phyloP scores from a whole-genome alignment of 768 basidiomycete genomes.

The Lactarius evosmus region DNA sequence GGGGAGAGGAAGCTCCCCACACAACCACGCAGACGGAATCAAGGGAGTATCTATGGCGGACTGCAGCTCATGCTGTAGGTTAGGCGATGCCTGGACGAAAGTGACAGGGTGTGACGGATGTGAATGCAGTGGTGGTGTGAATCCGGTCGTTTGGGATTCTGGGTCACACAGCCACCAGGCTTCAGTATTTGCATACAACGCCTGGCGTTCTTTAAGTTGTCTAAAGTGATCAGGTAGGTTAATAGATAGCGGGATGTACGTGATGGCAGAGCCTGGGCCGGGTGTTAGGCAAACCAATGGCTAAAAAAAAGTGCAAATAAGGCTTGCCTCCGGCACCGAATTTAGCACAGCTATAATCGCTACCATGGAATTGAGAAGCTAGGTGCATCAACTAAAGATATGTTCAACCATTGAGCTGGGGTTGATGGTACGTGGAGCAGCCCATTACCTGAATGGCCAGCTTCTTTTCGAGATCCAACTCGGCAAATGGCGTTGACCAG shows the following conservation, averaged over 20 bases:
- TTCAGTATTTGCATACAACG: conserved; percentile 22
- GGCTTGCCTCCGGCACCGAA: conserved; percentile 26
- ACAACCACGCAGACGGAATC: conserved; percentile 18
- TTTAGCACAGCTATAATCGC: conserved; percentile 28
- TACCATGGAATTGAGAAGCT: conserved; percentile 29
- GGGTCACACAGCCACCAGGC: conserved; percentile 28
- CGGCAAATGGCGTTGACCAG: conserved; percentile 10
- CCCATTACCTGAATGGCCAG: conserved; percentile 25
- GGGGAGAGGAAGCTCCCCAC: conserved; percentile 20
- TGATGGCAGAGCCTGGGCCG: conserved; percentile 24
- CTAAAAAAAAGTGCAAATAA: background rate
- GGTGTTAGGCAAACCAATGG: background rate
- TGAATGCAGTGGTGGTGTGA: background rate
- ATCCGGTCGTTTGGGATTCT: conserved; percentile 4
- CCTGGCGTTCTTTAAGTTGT: conserved; percentile 26
- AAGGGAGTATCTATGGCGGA: conserved; percentile 31
- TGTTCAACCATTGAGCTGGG: background rate
- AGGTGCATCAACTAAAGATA: conserved; percentile 26
- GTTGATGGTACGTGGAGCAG: background rate
- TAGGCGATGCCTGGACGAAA: conserved; percentile 13
- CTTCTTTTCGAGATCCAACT: conserved; percentile 26
- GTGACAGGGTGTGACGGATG: conserved; percentile 12
- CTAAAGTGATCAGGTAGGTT: conserved; percentile 27
- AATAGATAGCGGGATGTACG: conserved; percentile 28
- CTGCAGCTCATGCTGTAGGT: conserved; percentile 31